Conservation (phyloP, 306 rosid genomes). For the Lathyrus tuberosus region DNA sequence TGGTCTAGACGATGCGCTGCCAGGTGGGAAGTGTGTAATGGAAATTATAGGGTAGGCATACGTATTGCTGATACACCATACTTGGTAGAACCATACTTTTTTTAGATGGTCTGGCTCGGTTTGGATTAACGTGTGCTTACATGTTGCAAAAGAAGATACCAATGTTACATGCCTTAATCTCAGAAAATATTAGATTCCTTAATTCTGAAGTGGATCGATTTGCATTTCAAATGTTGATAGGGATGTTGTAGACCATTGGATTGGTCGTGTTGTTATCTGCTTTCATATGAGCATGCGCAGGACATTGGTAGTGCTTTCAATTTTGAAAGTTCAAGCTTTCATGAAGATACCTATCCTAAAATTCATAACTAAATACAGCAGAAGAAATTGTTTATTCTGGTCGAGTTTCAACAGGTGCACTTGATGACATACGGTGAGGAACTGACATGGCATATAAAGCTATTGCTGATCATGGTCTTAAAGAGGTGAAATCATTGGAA, state of each 20-base stretch:
- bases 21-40: slow-evolving; percentile 69
- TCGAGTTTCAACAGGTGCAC: too few species aligned
- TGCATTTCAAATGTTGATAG: too few species aligned
- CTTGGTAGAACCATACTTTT: slow-evolving; percentile 78
- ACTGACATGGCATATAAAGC: too few species aligned
- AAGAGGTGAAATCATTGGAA: too few species aligned
- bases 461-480: too few species aligned
- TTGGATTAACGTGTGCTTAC: slow-evolving; percentile 75
- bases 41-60: slow-evolving; percentile 76
- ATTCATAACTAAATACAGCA: too few species aligned
- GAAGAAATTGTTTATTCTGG: too few species aligned
- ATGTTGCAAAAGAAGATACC: slow-evolving; percentile 65
- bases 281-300: slow-evolving; percentile 80
- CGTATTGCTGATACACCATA: slow-evolving; percentile 86
- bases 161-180: too few species aligned
- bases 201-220: too few species aligned
- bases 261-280: slow-evolving; percentile 83
- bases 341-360: slow-evolving; percentile 48
- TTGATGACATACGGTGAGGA: too few species aligned
- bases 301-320: slow-evolving; percentile 55
- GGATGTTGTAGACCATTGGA: slow-evolving; percentile 69
- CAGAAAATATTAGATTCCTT: too few species aligned
- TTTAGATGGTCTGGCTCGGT: slow-evolving; percentile 70
- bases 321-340: slow-evolving; percentile 36
- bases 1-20: slow-evolving; percentile 92